Percentiles rank a stretch among this genome's conserved stretches.
Evolutionary conservation across 495 filamentous ascomycete species (phyloP).

Genomic region (Niebla homalea): DNA sequence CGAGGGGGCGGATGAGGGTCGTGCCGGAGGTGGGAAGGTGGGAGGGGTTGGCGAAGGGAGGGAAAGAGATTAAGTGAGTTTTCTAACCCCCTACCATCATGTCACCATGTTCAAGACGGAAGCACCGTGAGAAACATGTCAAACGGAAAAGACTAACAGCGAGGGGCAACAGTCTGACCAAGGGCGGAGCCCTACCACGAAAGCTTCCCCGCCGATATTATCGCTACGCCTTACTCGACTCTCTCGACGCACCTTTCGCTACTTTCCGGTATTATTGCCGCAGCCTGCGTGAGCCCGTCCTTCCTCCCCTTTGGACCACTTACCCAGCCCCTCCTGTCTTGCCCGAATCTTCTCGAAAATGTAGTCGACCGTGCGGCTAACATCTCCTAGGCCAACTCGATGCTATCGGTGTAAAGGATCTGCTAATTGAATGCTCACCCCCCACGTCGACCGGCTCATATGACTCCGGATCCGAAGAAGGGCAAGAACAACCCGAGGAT

Average conservation of each 20-base stretch:
- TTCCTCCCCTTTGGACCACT: not conserved
- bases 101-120: too few relatives aligned
- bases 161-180: conserved; percentile 19
- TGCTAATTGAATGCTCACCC: not conserved
- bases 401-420: conserved; percentile 4
- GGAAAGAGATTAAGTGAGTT: not conserved
- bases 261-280: conserved; percentile 27
- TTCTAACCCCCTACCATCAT: too few relatives aligned
- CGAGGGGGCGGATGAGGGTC: conserved; percentile 23
- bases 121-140: not conserved
- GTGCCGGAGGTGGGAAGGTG: conserved; percentile 14
- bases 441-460: not conserved
- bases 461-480: not conserved
- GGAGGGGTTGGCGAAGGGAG: not conserved
- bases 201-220: conserved; percentile 27
- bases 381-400: conserved; percentile 12
- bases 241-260: conserved; percentile 28
- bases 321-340: not conserved
- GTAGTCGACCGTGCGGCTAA: not conserved
- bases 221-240: conserved; percentile 29
- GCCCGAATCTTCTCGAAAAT: too few relatives aligned
- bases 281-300: conserved; percentile 11
- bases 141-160: not conserved
- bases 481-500: not conserved
- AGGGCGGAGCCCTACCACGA: conserved; percentile 19